Evolutionary conservation across 805 yeast genomes (phyloP).

Genomic region (Lipomyces yamadae): DNA sequence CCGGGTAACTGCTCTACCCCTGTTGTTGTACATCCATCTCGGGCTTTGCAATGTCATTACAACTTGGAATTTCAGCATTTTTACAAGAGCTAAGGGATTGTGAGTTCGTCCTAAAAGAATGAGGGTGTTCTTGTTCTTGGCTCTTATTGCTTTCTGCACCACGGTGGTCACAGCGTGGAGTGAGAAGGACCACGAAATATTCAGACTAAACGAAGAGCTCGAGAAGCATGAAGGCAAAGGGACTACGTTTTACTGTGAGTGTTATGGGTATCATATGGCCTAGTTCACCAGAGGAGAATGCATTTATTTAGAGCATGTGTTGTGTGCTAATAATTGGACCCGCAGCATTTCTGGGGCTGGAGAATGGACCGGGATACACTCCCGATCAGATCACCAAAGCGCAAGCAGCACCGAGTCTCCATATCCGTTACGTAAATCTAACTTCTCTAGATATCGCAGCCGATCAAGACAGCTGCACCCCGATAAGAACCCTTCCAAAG

Average conservation of each 20-base stretch:
- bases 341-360: constrained; percentile 50
- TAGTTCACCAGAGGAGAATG: not conserved
- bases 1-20: no score
- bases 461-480: constrained; percentile 80
- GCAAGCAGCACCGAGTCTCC: constrained; percentile 26
- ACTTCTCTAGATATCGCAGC: constrained; percentile 58
- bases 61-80: no score
- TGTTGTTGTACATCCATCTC: no score
- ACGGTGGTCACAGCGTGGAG: constrained; percentile 51
- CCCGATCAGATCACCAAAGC: constrained; percentile 46
- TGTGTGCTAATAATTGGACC: not conserved
- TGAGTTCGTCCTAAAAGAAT: not conserved
- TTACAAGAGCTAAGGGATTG: not conserved
- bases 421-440: not conserved
- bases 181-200: constrained; percentile 78
- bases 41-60: no score
- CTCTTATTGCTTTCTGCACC: constrained; percentile 9
- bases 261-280: not conserved
- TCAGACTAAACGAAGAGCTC: constrained; percentile 68
- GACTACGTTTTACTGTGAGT: constrained; percentile 70
- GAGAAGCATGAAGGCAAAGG: constrained; percentile 64
- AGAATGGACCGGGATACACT: constrained; percentile 50
- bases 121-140: constrained; percentile 10
- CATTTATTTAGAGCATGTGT: not conserved
- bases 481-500: constrained; percentile 66